Evolutionary conservation across 768 basidiomycete species (phyloP).

Genomic region (Xerocomus brunneocitrinus): DNA sequence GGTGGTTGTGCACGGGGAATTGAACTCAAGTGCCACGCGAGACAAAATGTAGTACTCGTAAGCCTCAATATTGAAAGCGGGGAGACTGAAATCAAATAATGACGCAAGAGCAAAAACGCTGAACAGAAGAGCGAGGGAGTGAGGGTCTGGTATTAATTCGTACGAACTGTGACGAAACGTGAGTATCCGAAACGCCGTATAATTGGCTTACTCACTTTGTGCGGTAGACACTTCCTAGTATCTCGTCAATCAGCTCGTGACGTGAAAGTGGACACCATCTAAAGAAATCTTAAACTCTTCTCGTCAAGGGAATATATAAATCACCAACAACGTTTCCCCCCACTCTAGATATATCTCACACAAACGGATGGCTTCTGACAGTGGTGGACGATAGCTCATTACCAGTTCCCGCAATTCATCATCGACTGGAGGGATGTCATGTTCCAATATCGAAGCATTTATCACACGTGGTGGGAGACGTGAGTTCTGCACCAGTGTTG

Average conservation of each 20-base stretch:
- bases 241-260: constrained; percentile 52
- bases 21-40: constrained; percentile 46
- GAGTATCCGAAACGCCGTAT: neutral
- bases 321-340: constrained; percentile 52
- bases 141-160: constrained; percentile 38
- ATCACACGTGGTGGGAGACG: constrained; percentile 41
- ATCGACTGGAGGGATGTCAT: constrained; percentile 27
- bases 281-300: neutral
- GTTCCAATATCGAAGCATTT: constrained; percentile 34
- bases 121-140: constrained; percentile 59
- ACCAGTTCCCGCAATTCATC: constrained; percentile 40
- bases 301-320: neutral
- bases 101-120: constrained; percentile 61
- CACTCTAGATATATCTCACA: constrained; percentile 64
- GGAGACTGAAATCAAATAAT: constrained; percentile 51
- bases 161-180: constrained; percentile 32
- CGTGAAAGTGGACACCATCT: constrained; percentile 55
- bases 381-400: constrained; percentile 47
- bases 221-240: constrained; percentile 51
- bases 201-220: constrained; percentile 37
- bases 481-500: constrained; percentile 22
- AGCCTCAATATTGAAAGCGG: constrained; percentile 49
- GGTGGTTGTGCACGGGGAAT: constrained; percentile 42
- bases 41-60: constrained; percentile 61
- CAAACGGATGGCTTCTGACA: constrained; percentile 55